A percentile compares a stretch with the other conserved stretches of the same genome.
These are phyloP conservation scores for Pichia nanzhaoensis DNA, from an alignment of 805 yeast species.

Conservation along the genomic window DNA sequence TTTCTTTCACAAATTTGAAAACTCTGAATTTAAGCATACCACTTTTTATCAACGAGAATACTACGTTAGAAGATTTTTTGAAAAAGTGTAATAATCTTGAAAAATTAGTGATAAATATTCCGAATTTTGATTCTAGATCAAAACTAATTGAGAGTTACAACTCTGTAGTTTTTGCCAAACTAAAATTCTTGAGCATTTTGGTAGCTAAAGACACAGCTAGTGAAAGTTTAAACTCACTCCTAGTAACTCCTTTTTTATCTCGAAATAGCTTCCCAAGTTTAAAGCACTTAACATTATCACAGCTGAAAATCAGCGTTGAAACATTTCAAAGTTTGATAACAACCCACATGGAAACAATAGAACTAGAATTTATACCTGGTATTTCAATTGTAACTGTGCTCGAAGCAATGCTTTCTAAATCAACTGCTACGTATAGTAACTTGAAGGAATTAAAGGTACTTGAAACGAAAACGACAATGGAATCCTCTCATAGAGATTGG, in stretches of 20 bases:
- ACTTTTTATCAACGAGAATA: neutral
- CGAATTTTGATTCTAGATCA: slow-evolving; percentile 3
- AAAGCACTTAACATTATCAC: slow-evolving; percentile 1
- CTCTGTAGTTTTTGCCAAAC: neutral
- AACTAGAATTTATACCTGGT: neutral
- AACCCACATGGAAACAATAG: neutral
- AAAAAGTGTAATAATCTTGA: neutral
- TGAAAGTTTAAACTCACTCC: neutral
- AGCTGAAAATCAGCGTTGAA: neutral
- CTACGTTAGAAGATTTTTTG: neutral
- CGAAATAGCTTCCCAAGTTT: slow-evolving; percentile 2
- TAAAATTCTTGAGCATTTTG: neutral
- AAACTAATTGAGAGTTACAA: neutral
- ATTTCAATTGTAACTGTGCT: neutral
- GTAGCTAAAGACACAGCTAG: neutral
- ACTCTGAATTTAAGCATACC: neutral
- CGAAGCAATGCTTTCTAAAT: neutral
- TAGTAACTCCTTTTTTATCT: neutral
- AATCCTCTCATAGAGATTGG: slow-evolving; percentile 3
- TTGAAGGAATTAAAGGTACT: neutral
- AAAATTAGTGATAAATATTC: neutral
- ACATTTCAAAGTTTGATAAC: neutral
- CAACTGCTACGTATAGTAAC: neutral
- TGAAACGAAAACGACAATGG: slow-evolving; percentile 3
- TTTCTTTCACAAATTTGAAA: neutral